Conservation (phyloP, 192 early-diverging fungal species). For the Entomortierella beljakovae region DNA sequence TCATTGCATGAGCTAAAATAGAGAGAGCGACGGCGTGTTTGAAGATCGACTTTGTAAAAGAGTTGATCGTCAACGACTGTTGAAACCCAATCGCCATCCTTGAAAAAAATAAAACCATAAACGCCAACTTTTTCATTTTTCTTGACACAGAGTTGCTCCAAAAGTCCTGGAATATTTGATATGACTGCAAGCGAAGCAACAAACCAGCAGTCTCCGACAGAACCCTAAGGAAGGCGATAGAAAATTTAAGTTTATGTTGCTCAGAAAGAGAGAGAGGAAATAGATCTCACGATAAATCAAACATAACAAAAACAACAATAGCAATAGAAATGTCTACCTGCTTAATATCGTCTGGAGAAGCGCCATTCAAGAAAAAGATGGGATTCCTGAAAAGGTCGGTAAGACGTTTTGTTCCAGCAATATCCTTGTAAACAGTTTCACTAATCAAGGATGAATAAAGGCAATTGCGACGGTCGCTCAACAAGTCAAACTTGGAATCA, state of each 20-base stretch:
- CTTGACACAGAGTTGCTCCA: slow-evolving; percentile 63
- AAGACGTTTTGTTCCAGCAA: slow-evolving; percentile 42
- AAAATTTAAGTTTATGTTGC: no score
- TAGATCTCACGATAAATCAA: neutral
- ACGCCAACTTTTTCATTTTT: slow-evolving; percentile 65
- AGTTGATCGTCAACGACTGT: slow-evolving; percentile 67
- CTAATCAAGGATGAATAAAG: slow-evolving; percentile 45
- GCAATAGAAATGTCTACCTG: slow-evolving; percentile 31
- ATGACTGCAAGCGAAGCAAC: slow-evolving; percentile 58
- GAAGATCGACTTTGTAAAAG: slow-evolving; percentile 39
- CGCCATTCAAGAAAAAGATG: slow-evolving; percentile 61
- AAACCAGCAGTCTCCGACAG: slow-evolving; percentile 58
- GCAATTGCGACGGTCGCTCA: slow-evolving; percentile 51
- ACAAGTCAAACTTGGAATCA: slow-evolving; percentile 46
- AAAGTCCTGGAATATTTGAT: slow-evolving; percentile 56
- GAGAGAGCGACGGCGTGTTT: slow-evolving; percentile 9
- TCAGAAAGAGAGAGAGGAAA: no score
- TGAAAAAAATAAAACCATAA: slow-evolving; percentile 70
- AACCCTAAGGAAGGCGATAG: slow-evolving; percentile 18
- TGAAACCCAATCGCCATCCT: slow-evolving; percentile 68
- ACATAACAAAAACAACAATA: neutral
- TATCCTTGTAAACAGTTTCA: slow-evolving; percentile 39
- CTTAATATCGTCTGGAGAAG: slow-evolving; percentile 45
- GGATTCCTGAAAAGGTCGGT: slow-evolving; percentile 63
- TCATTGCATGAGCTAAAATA: slow-evolving; percentile 56